Base-by-base conservation (phyloP, 768 basidiomycete species). In the Boletus speciosus region DNA sequence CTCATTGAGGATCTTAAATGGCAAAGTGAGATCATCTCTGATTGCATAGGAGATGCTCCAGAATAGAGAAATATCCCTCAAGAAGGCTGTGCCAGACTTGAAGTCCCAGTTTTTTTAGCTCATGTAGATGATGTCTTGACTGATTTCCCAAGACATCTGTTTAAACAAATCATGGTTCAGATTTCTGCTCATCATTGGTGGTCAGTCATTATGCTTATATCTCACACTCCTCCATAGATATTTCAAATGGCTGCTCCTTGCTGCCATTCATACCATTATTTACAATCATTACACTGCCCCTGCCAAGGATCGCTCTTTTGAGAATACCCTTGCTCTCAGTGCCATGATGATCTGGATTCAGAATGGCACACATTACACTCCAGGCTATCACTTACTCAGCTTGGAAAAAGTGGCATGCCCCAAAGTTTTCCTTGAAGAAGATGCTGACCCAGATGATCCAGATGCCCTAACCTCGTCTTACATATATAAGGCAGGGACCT, bases 321-420 rank as follows among this genome's bases (percentile, higher is more conserved):
- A 47, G 6, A 49, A 35, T 14, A 1, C 14, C 1, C 32, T 57
- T 1, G 52, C 47, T n/a, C 37, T 57, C 1, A 36, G 36, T 3
- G 56, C 52, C 2, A 57, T 54, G 2, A 19, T 7, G 3, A 40
- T 57, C 1, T 57, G 56, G 56, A 54, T 57, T 6, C 8, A 54
- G 0, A 57, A 57, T 29, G 52, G 37, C 0, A n/a, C 25, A 0
- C 37, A 57, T 6, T 14, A 19, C 4, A 57, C 42, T 2, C 47
- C 52, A 10, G 16, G 1, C 2, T 25, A 48, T 29, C 15, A 8
- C 1, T 2, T n/a, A 1, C 11, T 34, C 1, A 6, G 5, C 3
- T 5, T 56, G 10, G 55, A 51, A 0, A 16, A 25, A 15, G n/a
- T 48, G 16, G 36, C 51, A 1, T 43, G 51, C 39, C 29, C 29